A percentile compares a stretch with the other conserved stretches of the same genome.
These are phyloP conservation scores for Hyaloscypha finlandica DNA, from an alignment of 495 filamentous ascomycete genomes.

Conservation along the genomic window DNA sequence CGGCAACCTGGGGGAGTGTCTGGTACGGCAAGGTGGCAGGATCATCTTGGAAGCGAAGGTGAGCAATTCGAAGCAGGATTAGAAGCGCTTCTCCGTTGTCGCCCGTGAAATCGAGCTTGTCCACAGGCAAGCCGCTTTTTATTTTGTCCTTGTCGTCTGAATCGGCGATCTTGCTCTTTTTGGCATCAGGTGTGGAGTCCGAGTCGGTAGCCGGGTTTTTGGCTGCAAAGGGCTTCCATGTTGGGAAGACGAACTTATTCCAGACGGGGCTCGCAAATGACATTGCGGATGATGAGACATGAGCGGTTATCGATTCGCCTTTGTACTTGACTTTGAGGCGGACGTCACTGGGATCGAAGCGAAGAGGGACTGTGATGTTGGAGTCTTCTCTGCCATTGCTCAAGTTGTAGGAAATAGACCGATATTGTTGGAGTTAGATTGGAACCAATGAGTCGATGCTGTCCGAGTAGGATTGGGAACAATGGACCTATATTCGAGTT, in stretches of 20 bases:
- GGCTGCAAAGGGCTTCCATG: background rate
- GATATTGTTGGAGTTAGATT: background rate
- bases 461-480: no score
- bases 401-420: background rate
- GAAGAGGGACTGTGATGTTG: background rate
- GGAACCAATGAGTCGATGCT: no score
- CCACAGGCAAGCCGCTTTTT: background rate
- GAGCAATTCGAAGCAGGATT: background rate
- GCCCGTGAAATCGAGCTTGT: background rate
- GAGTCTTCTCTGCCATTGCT: background rate
- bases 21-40: background rate
- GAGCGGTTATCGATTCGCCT: background rate
- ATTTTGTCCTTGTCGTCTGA: background rate
- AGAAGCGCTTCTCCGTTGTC: background rate
- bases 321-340: background rate
- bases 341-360: background rate
- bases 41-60: background rate
- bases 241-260: background rate
- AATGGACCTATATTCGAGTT: no score
- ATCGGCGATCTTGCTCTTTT: background rate
- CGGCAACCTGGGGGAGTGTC: background rate
- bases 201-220: background rate
- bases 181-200: background rate
- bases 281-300: background rate
- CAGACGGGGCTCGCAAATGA: background rate